These are phyloP conservation scores for Picochlorum costavermella DNA, from an alignment of 139 green algal genomes.

Conservation along the genomic window DNA sequence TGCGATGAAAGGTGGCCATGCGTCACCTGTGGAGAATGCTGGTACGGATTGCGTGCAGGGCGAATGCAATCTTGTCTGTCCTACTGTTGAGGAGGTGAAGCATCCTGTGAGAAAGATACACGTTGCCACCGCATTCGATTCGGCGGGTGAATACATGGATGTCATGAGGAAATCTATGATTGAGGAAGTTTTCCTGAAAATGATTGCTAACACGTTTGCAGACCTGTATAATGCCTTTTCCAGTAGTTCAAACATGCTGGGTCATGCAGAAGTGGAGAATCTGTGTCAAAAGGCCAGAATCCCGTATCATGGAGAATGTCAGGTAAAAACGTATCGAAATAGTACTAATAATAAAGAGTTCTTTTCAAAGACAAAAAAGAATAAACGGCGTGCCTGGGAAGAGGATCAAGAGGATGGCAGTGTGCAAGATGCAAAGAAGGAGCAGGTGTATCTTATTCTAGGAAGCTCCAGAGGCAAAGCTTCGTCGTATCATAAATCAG, in stretches of 20 bases:
- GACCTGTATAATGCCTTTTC: constrained; percentile 11
- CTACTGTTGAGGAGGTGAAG: no score
- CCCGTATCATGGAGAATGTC: constrained; percentile 29
- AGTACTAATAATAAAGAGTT: not conserved
- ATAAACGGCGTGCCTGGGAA: not conserved
- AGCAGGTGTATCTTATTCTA: constrained; percentile 19
- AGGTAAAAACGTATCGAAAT: constrained; percentile 22
- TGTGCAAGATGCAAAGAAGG: not conserved
- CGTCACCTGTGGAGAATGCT: no score
- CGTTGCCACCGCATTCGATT: constrained; percentile 31
- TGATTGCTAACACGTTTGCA: constrained; percentile 17
- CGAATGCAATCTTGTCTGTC: no score
- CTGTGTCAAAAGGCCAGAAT: constrained; percentile 8
- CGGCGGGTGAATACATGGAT: constrained; percentile 20
- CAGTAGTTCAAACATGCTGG: not conserved
- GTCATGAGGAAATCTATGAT: constrained; percentile 25
- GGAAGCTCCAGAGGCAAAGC: constrained; percentile 18
- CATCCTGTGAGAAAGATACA: constrained; percentile 10
- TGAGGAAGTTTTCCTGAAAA: constrained; percentile 51
- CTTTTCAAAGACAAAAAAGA: constrained; percentile 1
- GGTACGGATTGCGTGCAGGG: no score
- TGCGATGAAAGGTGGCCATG: no score
- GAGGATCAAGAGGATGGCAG: constrained; percentile 6
- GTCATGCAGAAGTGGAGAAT: not conserved
- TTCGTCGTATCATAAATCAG: constrained; percentile 39